phyloP scores from a whole-genome alignment of 2,329 filamentous ascomycete species.

The Calonectria fujianensis region DNA sequence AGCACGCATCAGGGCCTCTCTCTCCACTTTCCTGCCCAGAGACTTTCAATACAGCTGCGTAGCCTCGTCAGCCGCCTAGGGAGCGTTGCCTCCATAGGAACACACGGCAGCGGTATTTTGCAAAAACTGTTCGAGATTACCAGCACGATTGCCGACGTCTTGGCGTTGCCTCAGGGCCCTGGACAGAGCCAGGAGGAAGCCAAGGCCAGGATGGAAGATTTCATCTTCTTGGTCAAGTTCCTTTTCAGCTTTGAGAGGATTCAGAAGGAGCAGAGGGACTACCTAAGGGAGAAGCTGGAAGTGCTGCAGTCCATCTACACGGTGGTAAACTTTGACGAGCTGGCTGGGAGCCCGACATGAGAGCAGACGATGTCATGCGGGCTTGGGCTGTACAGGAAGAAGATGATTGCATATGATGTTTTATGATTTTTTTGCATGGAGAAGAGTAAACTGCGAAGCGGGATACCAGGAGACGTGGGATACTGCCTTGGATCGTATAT shows the following conservation, averaged over 20 bases:
- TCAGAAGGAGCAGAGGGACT: conserved; percentile 66
- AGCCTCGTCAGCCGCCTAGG: conserved; percentile 60
- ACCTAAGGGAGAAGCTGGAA: conserved; percentile 63
- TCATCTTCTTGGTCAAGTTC: conserved; percentile 71
- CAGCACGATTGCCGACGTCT: conserved; percentile 75
- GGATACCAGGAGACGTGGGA: not conserved
- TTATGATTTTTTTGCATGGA: not conserved
- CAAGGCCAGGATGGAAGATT: conserved; percentile 70
- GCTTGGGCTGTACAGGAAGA: not conserved
- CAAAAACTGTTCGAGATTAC: conserved; percentile 77
- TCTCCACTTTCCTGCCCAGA: conserved; percentile 62
- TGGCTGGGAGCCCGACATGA: conserved; percentile 53
- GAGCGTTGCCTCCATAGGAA: conserved; percentile 67
- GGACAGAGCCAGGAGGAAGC: conserved; percentile 64
- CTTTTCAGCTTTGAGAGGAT: conserved; percentile 69
- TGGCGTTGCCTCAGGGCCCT: conserved; percentile 69
- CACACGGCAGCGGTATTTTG: conserved; percentile 74
- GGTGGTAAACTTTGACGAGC: conserved; percentile 53
- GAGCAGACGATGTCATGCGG: not conserved
- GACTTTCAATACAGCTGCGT: conserved; percentile 63
- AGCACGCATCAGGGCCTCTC: conserved; percentile 62
- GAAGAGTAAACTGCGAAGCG: conserved; percentile 2
- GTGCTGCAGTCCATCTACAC: conserved; percentile 58
- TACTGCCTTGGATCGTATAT: not conserved
- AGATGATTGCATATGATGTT: conserved; percentile 25